phyloP scores from a whole-genome alignment of 228 moss, liverwort and hornwort genomes.

The Sphagnum fallax region DNA sequence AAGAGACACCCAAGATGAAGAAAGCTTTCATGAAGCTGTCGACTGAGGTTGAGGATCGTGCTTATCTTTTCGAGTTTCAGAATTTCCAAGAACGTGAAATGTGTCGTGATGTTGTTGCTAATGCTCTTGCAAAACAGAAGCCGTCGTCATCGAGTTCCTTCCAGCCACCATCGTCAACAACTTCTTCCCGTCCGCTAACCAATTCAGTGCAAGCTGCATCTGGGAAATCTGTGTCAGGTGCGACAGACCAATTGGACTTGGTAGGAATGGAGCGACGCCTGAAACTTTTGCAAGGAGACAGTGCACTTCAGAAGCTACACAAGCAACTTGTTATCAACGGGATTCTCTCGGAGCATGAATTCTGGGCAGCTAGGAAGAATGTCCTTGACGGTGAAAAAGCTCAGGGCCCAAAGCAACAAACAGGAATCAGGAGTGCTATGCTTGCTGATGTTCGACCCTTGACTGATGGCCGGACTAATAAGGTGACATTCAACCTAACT shows the following conservation, averaged over 20 bases:
- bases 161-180: slow-evolving; percentile 12
- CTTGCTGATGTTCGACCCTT: slow-evolving; percentile 91
- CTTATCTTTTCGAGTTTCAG: slow-evolving; percentile 80
- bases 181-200: slow-evolving; percentile 1
- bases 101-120: slow-evolving; percentile 74
- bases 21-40: slow-evolving; percentile 83
- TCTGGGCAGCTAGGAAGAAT: slow-evolving; percentile 85
- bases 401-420: slow-evolving; percentile 64
- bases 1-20: slow-evolving; percentile 56
- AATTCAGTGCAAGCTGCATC: neutral
- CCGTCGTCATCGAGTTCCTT: slow-evolving; percentile 27
- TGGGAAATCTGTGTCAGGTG: slow-evolving; percentile 9
- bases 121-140: slow-evolving; percentile 60
- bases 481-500: slow-evolving; percentile 94
- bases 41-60: slow-evolving; percentile 53
- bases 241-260: slow-evolving; percentile 61
- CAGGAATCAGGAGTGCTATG: slow-evolving; percentile 91
- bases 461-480: slow-evolving; percentile 89
- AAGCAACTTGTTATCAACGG: slow-evolving; percentile 67
- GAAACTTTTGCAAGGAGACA: slow-evolving; percentile 86
- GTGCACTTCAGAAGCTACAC: slow-evolving; percentile 82
- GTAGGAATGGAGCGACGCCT: slow-evolving; percentile 76
- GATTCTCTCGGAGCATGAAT: slow-evolving; percentile 70
- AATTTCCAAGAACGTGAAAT: slow-evolving; percentile 68
- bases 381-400: slow-evolving; percentile 67